Conservation (phyloP, 2,329 filamentous ascomycete genomes). For the Pezicula radicicola region DNA sequence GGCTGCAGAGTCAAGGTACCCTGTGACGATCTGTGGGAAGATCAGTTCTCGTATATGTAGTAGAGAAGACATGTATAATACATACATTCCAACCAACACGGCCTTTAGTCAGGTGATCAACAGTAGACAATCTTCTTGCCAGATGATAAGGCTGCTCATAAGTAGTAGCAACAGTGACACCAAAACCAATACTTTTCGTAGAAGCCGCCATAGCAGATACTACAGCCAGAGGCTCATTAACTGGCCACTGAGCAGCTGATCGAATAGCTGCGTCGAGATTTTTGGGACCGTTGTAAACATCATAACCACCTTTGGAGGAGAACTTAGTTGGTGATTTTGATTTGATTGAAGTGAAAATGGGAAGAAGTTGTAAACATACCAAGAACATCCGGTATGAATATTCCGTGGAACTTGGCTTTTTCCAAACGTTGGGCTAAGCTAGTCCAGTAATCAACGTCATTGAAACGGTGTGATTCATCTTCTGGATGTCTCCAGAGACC, state of each 20-base stretch:
- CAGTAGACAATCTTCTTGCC: slow-evolving; percentile 59
- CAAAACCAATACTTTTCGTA: slow-evolving; percentile 62
- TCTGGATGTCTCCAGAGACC: slow-evolving; percentile 61
- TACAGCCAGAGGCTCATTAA: slow-evolving; percentile 61
- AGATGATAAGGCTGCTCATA: slow-evolving; percentile 68
- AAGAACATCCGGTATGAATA: slow-evolving; percentile 65
- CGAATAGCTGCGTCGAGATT: slow-evolving; percentile 52
- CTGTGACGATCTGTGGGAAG: slow-evolving; percentile 51
- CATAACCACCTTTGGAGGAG: slow-evolving; percentile 46
- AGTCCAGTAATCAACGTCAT: slow-evolving; percentile 58
- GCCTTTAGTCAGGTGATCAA: slow-evolving; percentile 63
- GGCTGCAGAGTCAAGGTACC: slow-evolving; percentile 62
- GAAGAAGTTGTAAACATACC: background rate
- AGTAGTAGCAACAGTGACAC: slow-evolving; percentile 62
- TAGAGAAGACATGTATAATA: too few relatives aligned
- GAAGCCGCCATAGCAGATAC: slow-evolving; percentile 66
- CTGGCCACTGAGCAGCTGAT: slow-evolving; percentile 65
- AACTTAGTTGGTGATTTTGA: too few relatives aligned
- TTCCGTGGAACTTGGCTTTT: slow-evolving; percentile 58
- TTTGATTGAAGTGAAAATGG: too few relatives aligned
- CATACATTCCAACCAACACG: slow-evolving; percentile 52
- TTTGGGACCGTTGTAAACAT: slow-evolving; percentile 54
- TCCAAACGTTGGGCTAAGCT: slow-evolving; percentile 57
- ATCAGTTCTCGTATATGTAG: too few relatives aligned
- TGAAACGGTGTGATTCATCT: slow-evolving; percentile 59